Percentiles rank a stretch among this genome's conserved stretches.
Evolutionary conservation across 352 stramenopile genomes (phyloP).

Genomic region (Phytophthora capsici): DNA sequence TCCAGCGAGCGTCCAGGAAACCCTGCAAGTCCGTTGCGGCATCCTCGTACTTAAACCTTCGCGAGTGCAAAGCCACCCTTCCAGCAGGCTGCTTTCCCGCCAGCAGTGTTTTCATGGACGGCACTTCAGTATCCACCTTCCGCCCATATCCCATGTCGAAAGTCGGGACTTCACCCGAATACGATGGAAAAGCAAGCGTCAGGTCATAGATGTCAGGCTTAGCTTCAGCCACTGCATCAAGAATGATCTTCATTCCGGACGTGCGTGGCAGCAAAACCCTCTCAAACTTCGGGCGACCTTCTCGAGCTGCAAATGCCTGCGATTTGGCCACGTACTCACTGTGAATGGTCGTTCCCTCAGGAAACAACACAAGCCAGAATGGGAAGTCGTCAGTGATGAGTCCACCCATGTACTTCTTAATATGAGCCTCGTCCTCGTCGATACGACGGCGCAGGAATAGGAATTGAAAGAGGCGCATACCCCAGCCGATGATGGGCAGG

Average conservation of each 20-base stretch:
- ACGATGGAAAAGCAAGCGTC: slow-evolving; percentile 89
- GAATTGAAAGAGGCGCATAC: slow-evolving; percentile 92
- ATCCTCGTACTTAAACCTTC: slow-evolving; percentile 72
- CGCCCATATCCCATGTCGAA: slow-evolving; percentile 90
- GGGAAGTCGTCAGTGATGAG: slow-evolving; percentile 86
- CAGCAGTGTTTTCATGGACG: slow-evolving; percentile 81
- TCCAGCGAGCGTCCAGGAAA: slow-evolving; percentile 77
- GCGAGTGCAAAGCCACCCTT: slow-evolving; percentile 60
- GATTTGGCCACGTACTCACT: slow-evolving; percentile 89
- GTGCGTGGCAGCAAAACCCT: slow-evolving; percentile 92
- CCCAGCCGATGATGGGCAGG: slow-evolving; percentile 89
- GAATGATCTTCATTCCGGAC: slow-evolving; percentile 92
- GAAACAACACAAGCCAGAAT: slow-evolving; percentile 92
- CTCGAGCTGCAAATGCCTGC: slow-evolving; percentile 80
- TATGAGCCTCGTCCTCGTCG: slow-evolving; percentile 72
- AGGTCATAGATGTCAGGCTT: slow-evolving; percentile 94
- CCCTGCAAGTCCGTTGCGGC: slow-evolving; percentile 53
- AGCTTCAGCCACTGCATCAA: slow-evolving; percentile 87
- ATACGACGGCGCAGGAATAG: slow-evolving; percentile 89
- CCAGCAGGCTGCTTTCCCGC: slow-evolving; percentile 55
- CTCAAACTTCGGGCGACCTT: slow-evolving; percentile 86
- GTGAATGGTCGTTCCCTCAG: slow-evolving; percentile 93
- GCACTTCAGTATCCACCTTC: slow-evolving; percentile 82
- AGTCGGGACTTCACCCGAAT: slow-evolving; percentile 86
- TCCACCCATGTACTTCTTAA: slow-evolving; percentile 78